phyloP scores from a whole-genome alignment of 1,284 basidiomycete species.

The Ceratobasidium sp. region DNA sequence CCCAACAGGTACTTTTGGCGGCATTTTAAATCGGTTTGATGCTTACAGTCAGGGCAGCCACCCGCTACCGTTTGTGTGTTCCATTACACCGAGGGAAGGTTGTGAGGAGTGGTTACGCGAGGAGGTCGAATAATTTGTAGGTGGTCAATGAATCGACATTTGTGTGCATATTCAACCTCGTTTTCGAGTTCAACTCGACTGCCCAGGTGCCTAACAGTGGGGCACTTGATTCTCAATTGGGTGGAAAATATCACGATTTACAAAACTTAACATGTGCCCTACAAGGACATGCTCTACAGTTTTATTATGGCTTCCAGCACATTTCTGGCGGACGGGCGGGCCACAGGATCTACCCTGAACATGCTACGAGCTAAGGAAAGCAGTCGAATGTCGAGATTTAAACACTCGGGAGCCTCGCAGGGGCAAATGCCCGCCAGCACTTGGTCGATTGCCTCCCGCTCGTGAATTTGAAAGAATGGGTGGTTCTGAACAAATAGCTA shows the following conservation, averaged over 20 bases:
- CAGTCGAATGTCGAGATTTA: neutral
- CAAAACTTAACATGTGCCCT: too few relatives aligned
- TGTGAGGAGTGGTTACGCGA: constrained; percentile 32
- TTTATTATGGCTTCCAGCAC: neutral
- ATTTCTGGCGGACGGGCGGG: neutral
- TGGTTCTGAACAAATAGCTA: neutral
- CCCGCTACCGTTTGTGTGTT: constrained; percentile 12
- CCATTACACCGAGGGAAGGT: neutral
- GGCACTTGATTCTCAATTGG: too few relatives aligned
- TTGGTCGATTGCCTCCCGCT: neutral
- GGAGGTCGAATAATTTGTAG: neutral
- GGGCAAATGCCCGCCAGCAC: neutral
- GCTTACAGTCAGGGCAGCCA: constrained; percentile 17
- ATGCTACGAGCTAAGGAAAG: neutral
- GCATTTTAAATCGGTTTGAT: constrained; percentile 4
- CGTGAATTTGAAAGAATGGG: neutral
- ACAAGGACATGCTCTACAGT: too few relatives aligned
- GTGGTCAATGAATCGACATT: too few relatives aligned
- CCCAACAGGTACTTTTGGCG: too few relatives aligned
- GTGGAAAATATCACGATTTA: too few relatives aligned
- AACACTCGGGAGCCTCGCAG: neutral
- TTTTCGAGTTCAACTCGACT: too few relatives aligned
- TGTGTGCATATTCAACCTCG: too few relatives aligned
- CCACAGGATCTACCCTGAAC: neutral
- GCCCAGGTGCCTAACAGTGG: too few relatives aligned